Conservation (phyloP, 2,329 filamentous ascomycete species). For the Epichloe sylvatica region DNA sequence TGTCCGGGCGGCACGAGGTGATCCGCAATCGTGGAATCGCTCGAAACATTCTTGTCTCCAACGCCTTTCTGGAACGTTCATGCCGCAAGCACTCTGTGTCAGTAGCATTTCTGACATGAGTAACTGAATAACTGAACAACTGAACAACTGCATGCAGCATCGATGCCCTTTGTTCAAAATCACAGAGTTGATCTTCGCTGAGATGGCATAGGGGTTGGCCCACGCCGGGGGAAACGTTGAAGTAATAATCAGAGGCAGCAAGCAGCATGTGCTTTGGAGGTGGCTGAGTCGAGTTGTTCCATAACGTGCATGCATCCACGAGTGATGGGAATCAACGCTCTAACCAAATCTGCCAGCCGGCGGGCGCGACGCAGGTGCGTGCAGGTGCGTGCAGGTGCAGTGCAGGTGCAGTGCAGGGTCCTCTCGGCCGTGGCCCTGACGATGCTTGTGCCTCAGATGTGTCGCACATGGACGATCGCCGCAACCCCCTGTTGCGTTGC, state of each 20-base stretch:
- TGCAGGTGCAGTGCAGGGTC: constrained; percentile 1
- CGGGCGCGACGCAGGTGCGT: too few relatives aligned
- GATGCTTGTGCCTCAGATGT: constrained; percentile 29
- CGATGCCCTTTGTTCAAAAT: too few relatives aligned
- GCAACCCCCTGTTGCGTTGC: constrained; percentile 11
- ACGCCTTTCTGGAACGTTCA: background rate
- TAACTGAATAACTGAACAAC: too few relatives aligned
- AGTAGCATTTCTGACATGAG: too few relatives aligned
- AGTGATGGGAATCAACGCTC: too few relatives aligned
- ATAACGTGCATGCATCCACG: too few relatives aligned
- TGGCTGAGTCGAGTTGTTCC: background rate
- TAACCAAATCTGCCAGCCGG: background rate
- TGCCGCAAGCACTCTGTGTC: too few relatives aligned
- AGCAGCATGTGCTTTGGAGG: background rate
- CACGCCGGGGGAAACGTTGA: background rate
- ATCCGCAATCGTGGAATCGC: background rate
- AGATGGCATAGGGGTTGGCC: background rate
- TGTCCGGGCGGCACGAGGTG: background rate
- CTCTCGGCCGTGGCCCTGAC: constrained; percentile 6
- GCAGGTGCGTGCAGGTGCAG: background rate
- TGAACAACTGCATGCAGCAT: too few relatives aligned
- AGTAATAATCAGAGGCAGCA: background rate
- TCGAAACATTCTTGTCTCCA: background rate
- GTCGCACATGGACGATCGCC: constrained; percentile 30
- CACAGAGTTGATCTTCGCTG: too few relatives aligned